Evolutionary conservation across 345 rosid genomes (phyloP).

Genomic region (Hirschfeldia incana): DNA sequence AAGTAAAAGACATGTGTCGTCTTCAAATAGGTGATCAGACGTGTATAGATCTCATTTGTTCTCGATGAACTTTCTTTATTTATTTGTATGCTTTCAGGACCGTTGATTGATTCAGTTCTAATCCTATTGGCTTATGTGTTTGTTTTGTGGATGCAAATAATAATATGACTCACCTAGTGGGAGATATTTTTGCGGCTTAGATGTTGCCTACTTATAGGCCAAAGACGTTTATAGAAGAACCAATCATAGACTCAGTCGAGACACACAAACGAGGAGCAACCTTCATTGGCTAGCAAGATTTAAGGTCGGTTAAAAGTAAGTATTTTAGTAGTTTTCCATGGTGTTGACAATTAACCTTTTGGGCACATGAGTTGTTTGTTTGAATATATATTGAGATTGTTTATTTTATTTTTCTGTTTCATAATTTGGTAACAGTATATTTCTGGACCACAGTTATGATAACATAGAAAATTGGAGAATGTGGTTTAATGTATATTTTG

Average conservation of each 20-base stretch:
- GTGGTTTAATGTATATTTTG: not conserved
- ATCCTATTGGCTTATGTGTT: not conserved
- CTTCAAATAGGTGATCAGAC: conserved; percentile 17
- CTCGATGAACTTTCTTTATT: not conserved
- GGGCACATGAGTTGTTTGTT: conserved; percentile 42
- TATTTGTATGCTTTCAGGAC: conserved; percentile 19
- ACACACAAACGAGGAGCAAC: conserved; percentile 35
- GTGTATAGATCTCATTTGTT: conserved; percentile 31
- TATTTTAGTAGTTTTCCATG: not conserved
- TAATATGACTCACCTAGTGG: conserved; percentile 22
- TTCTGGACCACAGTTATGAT: conserved; percentile 9
- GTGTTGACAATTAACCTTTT: conserved; percentile 41
- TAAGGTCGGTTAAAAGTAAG: conserved; percentile 33
- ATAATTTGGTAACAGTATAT: conserved; percentile 2
- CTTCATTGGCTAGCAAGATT: conserved; percentile 33
- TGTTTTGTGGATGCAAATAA: conserved; percentile 21
- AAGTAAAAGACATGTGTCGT: conserved; percentile 36
- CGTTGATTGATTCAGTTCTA: conserved; percentile 32
- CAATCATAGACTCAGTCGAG: conserved; percentile 32
- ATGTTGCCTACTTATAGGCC: conserved; percentile 35
- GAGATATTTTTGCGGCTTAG: conserved; percentile 29
- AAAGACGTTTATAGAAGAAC: conserved; percentile 10
- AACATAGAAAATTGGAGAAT: conserved; percentile 6
- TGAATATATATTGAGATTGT: conserved; percentile 19
- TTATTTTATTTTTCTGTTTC: not conserved